Evolutionary conservation across 257 asterid species (phyloP), one percentile per base, ranked within the genome.

Genomic region (Solanum rostratum): DNA sequence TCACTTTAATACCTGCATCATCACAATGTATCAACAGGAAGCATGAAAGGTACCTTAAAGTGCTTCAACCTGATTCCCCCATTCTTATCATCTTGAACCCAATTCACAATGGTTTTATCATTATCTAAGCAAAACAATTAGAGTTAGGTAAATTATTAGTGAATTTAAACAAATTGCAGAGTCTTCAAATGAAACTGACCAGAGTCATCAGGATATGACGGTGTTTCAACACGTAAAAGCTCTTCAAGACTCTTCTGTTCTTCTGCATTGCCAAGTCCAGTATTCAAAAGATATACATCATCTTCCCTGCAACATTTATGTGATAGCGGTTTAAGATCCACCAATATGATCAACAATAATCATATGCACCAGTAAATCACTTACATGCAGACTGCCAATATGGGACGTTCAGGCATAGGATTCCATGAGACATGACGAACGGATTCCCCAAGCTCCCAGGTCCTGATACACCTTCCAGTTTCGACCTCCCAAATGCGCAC

Each of bases 401-500:
- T 68, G 84, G 98, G 94, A 91, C 92, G 92, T 86, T 92, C 96
- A 3, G 97, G 93, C 78, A 88, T 62, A 85, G 98, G 97, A 88
- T 95, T 97, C 99, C 98, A 97, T 33, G 97, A 89, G 86, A 97
- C 99, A 86, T 92, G 88, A 57, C 74, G 90, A 22, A 93, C 88
- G 39, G 92, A 86, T 88, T 95, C 98, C 76, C 93, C 99, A 6
- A 97, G 84, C 85, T 95, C 92, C 98, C 98, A 97, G 27, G 88
- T 86, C 73, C 86, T 95, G 82, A 94, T 88, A 76, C 98, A 97
- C 83, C 99, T 92, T 86, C 99, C 97, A 62, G 97, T 93, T 88
- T 95, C 99, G 68, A 97, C 95, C 91, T 97, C 99, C 99, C 98
- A 97, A 78, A 97, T 84, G 83, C 99, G 98, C 86, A 91, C 97